These are phyloP conservation scores for Dacryopinax spathularia DNA, from an alignment of 768 basidiomycete genomes.

Conservation along the genomic window DNA sequence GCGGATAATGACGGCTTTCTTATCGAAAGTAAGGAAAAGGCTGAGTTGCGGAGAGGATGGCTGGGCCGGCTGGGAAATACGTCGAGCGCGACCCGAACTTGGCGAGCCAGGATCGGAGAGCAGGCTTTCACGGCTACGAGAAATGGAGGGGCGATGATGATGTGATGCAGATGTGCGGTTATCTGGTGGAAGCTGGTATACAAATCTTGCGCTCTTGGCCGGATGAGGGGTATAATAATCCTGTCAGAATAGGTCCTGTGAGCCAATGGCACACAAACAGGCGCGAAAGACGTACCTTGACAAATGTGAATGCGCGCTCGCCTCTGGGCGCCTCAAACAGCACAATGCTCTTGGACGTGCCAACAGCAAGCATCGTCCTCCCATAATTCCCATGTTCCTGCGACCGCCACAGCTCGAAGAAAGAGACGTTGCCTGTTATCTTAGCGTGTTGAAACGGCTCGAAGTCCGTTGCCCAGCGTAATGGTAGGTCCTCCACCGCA, in stretches of 20 bases:
- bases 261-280: background rate
- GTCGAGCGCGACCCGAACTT: background rate
- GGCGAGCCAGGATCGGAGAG: background rate
- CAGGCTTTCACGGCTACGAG: background rate
- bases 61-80: background rate
- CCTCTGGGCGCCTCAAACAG: slow-evolving; percentile 72
- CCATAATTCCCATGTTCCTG: slow-evolving; percentile 37
- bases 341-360: slow-evolving; percentile 56
- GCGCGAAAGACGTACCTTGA: slow-evolving; percentile 41
- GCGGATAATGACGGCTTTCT: slow-evolving; percentile 74
- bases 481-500: slow-evolving; percentile 52
- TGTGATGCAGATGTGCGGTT: slow-evolving; percentile 4
- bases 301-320: slow-evolving; percentile 67
- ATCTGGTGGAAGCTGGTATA: slow-evolving; percentile 20
- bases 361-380: slow-evolving; percentile 51
- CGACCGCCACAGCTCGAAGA: slow-evolving; percentile 50
- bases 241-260: slow-evolving; percentile 26
- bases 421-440: slow-evolving; percentile 42
- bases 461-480: slow-evolving; percentile 80
- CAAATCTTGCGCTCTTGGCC: slow-evolving; percentile 52
- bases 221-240: slow-evolving; percentile 71
- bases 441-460: slow-evolving; percentile 41
- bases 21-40: slow-evolving; percentile 74
- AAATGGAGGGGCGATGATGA: slow-evolving; percentile 10
- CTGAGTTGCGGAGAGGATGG: slow-evolving; percentile 46